Evolutionary conservation across 768 basidiomycete species (phyloP).

Genomic region (Plicaturopsis crispa): DNA sequence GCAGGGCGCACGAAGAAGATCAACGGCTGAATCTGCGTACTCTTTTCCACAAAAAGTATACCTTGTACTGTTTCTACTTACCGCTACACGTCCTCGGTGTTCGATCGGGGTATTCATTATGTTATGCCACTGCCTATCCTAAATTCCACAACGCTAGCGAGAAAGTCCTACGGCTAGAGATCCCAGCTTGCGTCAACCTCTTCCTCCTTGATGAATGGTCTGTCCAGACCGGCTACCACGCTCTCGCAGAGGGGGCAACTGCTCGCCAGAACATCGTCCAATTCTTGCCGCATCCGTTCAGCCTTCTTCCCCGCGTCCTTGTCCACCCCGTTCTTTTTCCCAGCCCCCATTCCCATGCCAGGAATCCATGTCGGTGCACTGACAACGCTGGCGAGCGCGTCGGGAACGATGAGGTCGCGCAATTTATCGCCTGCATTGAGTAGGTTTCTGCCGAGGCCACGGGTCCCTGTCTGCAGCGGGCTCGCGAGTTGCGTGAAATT

Average conservation of each 20-base stretch:
- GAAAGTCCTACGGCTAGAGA: constrained; percentile 34
- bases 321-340: constrained; percentile 33
- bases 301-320: constrained; percentile 51
- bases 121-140: too few relatives aligned
- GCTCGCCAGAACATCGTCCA: constrained; percentile 85
- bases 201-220: constrained; percentile 74
- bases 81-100: too few relatives aligned
- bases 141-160: too few relatives aligned
- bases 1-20: constrained; percentile 78
- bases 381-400: constrained; percentile 82
- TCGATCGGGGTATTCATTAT: too few relatives aligned
- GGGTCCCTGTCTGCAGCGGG: constrained; percentile 55
- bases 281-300: constrained; percentile 71
- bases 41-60: constrained; percentile 3
- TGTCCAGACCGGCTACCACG: constrained; percentile 78
- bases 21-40: constrained; percentile 44
- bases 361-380: constrained; percentile 73
- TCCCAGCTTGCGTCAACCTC: constrained; percentile 77
- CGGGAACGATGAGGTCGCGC: constrained; percentile 89
- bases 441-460: constrained; percentile 69
- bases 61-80: too few relatives aligned
- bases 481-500: constrained; percentile 46
- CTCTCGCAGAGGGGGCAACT: constrained; percentile 93
- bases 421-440: constrained; percentile 86
- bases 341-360: constrained; percentile 55